These are phyloP conservation scores for Lentinula detonsa DNA, from an alignment of 768 basidiomycete species.

Conservation along the genomic window DNA sequence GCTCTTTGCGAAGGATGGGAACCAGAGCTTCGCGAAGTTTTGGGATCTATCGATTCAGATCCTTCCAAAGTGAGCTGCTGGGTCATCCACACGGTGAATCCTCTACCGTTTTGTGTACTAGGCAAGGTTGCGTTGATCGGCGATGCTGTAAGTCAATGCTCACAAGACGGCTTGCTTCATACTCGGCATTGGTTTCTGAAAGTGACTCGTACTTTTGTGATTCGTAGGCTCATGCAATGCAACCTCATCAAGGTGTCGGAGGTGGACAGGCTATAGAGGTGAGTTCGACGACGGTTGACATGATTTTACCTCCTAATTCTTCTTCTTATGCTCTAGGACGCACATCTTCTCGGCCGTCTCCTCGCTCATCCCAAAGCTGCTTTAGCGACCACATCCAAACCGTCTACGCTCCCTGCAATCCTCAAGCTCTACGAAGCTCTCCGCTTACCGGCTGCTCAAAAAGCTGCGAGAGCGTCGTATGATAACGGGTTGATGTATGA, in stretches of 20 bases:
- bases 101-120: slow-evolving; percentile 24
- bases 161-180: no score
- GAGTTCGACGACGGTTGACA: not conserved
- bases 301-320: not conserved
- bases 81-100: slow-evolving; percentile 31
- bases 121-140: slow-evolving; percentile 27
- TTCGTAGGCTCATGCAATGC: slow-evolving; percentile 19
- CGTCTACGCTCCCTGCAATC: slow-evolving; percentile 7
- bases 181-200: not conserved
- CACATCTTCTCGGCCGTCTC: slow-evolving; percentile 17
- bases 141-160: slow-evolving; percentile 18
- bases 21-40: slow-evolving; percentile 13
- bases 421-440: slow-evolving; percentile 16
- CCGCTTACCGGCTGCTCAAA: slow-evolving; percentile 12
- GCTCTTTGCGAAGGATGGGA: slow-evolving; percentile 15
- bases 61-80: slow-evolving; percentile 22
- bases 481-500: slow-evolving; percentile 14
- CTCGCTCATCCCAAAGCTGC: slow-evolving; percentile 7
- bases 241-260: slow-evolving; percentile 19
- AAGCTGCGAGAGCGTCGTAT: slow-evolving; percentile 11
- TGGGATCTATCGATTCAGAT: slow-evolving; percentile 6
- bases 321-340: slow-evolving; percentile 9
- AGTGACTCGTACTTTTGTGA: not conserved
- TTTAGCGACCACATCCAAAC: not conserved
- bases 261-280: slow-evolving; percentile 20